Base-by-base conservation (phyloP, 257 asterid genomes). In the Nicotiana attenuata region DNA sequence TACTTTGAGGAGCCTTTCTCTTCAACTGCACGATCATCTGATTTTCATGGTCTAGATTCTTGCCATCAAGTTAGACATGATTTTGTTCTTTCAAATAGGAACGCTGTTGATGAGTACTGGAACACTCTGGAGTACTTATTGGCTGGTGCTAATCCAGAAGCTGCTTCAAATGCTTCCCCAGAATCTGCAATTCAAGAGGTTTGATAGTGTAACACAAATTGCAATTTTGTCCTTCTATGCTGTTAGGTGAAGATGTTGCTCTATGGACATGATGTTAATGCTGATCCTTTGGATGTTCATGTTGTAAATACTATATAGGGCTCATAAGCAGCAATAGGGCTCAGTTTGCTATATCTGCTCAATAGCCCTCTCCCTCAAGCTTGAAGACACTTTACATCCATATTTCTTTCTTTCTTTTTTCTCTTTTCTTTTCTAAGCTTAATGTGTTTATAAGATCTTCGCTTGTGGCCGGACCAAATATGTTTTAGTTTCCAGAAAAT, bases 121-220 rank as follows among this genome's bases (percentile, higher is more conserved):
- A 88, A 85, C 80, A 95, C 97, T 64, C 87, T 95, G 86, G 98
- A 93, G 92, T 95, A 92, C 83, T 90, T 96, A 78, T 95, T 92
- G 86, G 91, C 97, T 73, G 90, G 93, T 52, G 90, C 97, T 64
- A 89, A 91, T 84, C 84, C 97, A 77, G 88, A 88, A 84, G 93
- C 97, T 77, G 98, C 99, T 81, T 81, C 86, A 86, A 93, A 89
- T 73, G 98, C 98, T 82, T 95, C 93, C 87, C 99, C 99, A 38
- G 99, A 98, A 87, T 90, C 94, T 83, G 93, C 91, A 78, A 97
- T 91, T 85, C 90, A 86, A 83, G 97, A 95, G 97, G 99, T 95
- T 77, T 81, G 85, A 47, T 75, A 52, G 35, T 6, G 14, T 57
- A 57, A 57, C 24, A 17, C 63, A 57, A 57, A 6, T 57, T 17